Evolutionary conservation across 495 filamentous ascomycete genomes (phyloP).

Genomic region (Clavariopsis aquatica): DNA sequence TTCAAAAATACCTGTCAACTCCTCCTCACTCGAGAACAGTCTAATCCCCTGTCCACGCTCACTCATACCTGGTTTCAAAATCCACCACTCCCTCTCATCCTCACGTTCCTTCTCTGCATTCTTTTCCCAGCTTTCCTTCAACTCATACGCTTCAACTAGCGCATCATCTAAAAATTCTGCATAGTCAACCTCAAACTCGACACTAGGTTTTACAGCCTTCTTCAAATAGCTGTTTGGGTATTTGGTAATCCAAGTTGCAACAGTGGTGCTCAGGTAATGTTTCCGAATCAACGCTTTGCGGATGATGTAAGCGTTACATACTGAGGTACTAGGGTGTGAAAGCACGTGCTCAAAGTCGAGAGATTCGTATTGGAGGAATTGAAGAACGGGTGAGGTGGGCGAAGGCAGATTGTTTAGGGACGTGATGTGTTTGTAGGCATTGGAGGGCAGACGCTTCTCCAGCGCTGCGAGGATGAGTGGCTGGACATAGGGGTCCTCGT

Average conservation of each 20-base stretch:
- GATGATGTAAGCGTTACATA: constrained; percentile 84
- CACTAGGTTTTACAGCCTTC: constrained; percentile 68
- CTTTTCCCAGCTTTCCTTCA: constrained; percentile 69
- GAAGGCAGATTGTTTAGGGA: constrained; percentile 51
- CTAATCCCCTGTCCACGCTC: constrained; percentile 91
- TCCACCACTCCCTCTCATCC: constrained; percentile 85
- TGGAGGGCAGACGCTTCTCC: constrained; percentile 56
- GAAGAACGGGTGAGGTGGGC: constrained; percentile 59
- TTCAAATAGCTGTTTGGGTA: constrained; percentile 68
- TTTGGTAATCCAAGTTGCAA: constrained; percentile 78
- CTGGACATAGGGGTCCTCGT: constrained; percentile 84
- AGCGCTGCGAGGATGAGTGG: constrained; percentile 76
- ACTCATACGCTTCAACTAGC: constrained; percentile 81
- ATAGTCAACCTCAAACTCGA: constrained; percentile 91
- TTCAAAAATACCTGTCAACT: constrained; percentile 82
- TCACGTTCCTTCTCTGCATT: constrained; percentile 54
- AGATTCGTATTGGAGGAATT: constrained; percentile 83
- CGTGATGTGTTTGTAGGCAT: constrained; percentile 49
- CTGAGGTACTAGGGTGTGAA: constrained; percentile 57
- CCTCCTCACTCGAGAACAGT: constrained; percentile 78
- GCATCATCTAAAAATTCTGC: constrained; percentile 96
- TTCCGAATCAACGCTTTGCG: constrained; percentile 98
- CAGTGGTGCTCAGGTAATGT: constrained; percentile 81
- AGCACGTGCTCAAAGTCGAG: constrained; percentile 77
- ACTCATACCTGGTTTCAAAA: constrained; percentile 95